Percentiles rank a stretch among this genome's conserved stretches.
Evolutionary conservation across 768 basidiomycete species (phyloP).

Genomic region (Tephrocybe sp.): DNA sequence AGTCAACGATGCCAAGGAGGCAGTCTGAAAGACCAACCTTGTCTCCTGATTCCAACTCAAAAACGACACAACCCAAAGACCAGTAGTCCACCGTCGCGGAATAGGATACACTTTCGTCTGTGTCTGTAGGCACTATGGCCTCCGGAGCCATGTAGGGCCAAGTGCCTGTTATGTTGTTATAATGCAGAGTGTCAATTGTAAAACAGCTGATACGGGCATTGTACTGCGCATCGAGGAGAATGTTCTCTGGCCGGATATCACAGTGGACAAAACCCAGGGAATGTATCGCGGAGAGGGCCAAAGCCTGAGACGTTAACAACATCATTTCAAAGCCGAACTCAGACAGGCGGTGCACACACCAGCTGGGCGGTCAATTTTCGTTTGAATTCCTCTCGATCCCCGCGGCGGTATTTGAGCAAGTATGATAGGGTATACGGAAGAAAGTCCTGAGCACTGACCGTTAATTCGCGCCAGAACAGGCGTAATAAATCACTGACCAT

Average conservation of each 20-base stretch:
- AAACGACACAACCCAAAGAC: conserved; percentile 7
- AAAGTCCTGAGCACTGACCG: not conserved
- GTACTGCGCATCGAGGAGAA: not conserved
- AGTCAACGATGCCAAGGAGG: too few relatives aligned
- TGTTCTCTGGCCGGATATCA: conserved; percentile 6
- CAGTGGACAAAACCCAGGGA: not conserved
- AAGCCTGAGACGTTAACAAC: not conserved
- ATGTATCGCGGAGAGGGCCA: conserved; percentile 3
- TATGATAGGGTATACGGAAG: not conserved
- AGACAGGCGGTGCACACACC: not conserved
- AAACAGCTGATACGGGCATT: conserved; percentile 4
- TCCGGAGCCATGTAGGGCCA: conserved; percentile 8
- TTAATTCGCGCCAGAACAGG: not conserved
- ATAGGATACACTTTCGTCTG: not conserved
- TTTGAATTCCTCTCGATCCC: not conserved
- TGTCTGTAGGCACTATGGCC: not conserved
- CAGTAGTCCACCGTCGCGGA: conserved; percentile 1
- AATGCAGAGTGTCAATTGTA: not conserved
- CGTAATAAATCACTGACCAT: not conserved
- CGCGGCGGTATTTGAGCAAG: not conserved
- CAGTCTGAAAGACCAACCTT: too few relatives aligned
- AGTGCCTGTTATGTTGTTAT: not conserved
- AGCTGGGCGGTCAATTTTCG: conserved; percentile 2
- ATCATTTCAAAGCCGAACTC: too few relatives aligned
- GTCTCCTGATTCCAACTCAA: conserved; percentile 5